Evolutionary conservation across 345 rosid genomes (phyloP).

Genomic region (Draba incana): DNA sequence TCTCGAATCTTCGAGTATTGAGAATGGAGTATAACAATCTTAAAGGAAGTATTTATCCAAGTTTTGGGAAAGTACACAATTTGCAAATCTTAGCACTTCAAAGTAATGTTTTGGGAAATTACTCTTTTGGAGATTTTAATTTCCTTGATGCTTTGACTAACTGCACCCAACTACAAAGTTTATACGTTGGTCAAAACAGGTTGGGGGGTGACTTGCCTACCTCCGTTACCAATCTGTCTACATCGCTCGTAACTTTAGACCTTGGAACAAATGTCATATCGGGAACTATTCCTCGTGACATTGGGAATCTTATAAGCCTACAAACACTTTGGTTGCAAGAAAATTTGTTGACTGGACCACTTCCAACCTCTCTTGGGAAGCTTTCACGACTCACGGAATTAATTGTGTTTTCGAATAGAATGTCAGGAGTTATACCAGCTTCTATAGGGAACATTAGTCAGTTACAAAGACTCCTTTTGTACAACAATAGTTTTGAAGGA

Average conservation of each 20-base stretch:
- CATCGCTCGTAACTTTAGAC: not conserved
- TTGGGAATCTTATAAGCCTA: slow-evolving; percentile 4
- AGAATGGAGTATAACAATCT: not conserved
- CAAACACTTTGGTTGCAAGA: rapidly evolving
- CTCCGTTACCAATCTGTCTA: not conserved
- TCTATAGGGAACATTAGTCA: slow-evolving; percentile 2
- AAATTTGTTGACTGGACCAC: not conserved
- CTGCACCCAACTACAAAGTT: not conserved
- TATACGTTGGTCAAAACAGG: not conserved
- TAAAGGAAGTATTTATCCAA: not conserved
- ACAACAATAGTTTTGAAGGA: slow-evolving; percentile 12
- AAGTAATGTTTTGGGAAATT: not conserved
- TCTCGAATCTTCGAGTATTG: not conserved
- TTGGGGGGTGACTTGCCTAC: slow-evolving; percentile 14
- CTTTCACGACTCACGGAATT: not conserved
- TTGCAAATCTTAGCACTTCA: rapidly evolving
- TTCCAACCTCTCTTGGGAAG: slow-evolving; percentile 4
- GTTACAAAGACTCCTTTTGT: not conserved
- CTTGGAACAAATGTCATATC: not conserved
- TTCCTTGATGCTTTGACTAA: slow-evolving; percentile 9
- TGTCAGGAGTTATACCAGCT: not conserved
- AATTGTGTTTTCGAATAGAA: not conserved
- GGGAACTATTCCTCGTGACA: slow-evolving; percentile 8
- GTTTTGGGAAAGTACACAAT: not conserved
- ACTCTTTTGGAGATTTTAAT: slow-evolving; percentile 9